Base-by-base conservation (phyloP, 2,329 filamentous ascomycete genomes). In the Balansia obtecta region DNA sequence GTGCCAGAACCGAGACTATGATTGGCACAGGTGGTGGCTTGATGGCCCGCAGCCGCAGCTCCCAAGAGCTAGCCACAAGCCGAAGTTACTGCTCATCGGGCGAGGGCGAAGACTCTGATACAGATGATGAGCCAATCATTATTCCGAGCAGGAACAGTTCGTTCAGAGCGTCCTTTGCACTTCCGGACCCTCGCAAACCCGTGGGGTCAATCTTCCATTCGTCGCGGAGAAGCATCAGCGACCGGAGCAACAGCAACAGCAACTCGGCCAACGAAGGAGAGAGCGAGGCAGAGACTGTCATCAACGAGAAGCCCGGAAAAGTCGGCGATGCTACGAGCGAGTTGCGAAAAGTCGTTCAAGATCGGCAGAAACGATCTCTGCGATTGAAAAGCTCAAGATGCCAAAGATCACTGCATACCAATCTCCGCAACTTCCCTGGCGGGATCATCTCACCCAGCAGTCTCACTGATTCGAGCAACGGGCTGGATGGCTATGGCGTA, bases 51-150 rank as follows among this genome's bases (percentile, higher is more conserved):
- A 60, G 59, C 53, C 60, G 58, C 49, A 60, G 59, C 47, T 61
- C 61, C 22, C 61, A 61, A 44, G 60, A 64, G 27, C 53, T 61
- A 50, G 55, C 61, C 18, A 56, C 54, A 30, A 62, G 57, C 44
- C 57, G 64, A 46, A 66, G 65, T 39, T 73, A 69, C 66, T 69
- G 71, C 13, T 73, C 72, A 5, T 74, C 73, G 30, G 13, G 16
- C 0, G 72, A 76, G 22, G 38, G 18, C 32, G 73, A 74, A 45
- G 73, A 74, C 2, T 81, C 77, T 1, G 82, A 79, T 0, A 74
- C 73, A 4, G 80, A 84, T 54, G 80, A 83, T 49, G 80, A 83
- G 51, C 78, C 77, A 12, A 83, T 83, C 53, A 72, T 83, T 46
- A 79, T 84, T 39, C 79, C 80, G 32, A 82, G 79, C 60, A 71